phyloP scores from a whole-genome alignment of 176 grass and related monocot genomes.

The Thinopyrum elongatum region DNA sequence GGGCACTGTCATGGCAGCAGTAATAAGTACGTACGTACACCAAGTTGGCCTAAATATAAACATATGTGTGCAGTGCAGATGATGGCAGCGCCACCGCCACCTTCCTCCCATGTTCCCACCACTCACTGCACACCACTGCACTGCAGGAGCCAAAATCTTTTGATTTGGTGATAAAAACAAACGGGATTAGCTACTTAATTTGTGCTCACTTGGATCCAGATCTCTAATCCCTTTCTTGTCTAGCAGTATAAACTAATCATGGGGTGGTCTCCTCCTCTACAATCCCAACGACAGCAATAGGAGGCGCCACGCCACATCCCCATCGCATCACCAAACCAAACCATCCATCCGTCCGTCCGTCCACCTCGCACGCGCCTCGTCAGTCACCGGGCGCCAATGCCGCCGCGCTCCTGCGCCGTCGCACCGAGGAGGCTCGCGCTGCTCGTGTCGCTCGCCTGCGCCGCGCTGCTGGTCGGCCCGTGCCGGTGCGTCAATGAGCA shows the following conservation, averaged over 20 bases:
- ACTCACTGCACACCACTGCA: slow-evolving; percentile 29
- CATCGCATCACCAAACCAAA: slow-evolving; percentile 9
- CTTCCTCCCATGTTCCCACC: slow-evolving; percentile 69
- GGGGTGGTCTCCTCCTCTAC: slow-evolving; percentile 74
- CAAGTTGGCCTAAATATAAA: slow-evolving; percentile 37
- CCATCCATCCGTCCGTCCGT: background rate
- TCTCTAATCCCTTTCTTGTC: slow-evolving; percentile 53
- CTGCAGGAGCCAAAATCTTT: slow-evolving; percentile 21
- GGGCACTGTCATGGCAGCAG: slow-evolving; percentile 21
- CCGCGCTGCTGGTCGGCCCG: slow-evolving; percentile 26
- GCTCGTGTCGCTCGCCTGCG: slow-evolving; percentile 30
- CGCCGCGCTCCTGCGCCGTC: slow-evolving; percentile 19
- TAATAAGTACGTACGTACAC: slow-evolving; percentile 32
- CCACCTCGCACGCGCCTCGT: background rate
- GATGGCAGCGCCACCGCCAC: slow-evolving; percentile 40
- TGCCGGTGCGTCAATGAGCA: slow-evolving; percentile 78
- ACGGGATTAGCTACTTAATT: background rate
- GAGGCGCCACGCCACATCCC: slow-evolving; percentile 25
- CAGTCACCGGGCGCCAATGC: slow-evolving; percentile 42
- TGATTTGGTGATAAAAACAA: background rate
- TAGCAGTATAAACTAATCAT: slow-evolving; percentile 85
- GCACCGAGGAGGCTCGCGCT: slow-evolving; percentile 24
- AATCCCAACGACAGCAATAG: slow-evolving; percentile 69
- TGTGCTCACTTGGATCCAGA: slow-evolving; percentile 82
- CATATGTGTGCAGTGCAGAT: slow-evolving; percentile 21